A percentile compares a stretch with the other conserved stretches of the same genome.
Conservation (phyloP, 441 rosid species). For the Manihot esculenta region DNA sequence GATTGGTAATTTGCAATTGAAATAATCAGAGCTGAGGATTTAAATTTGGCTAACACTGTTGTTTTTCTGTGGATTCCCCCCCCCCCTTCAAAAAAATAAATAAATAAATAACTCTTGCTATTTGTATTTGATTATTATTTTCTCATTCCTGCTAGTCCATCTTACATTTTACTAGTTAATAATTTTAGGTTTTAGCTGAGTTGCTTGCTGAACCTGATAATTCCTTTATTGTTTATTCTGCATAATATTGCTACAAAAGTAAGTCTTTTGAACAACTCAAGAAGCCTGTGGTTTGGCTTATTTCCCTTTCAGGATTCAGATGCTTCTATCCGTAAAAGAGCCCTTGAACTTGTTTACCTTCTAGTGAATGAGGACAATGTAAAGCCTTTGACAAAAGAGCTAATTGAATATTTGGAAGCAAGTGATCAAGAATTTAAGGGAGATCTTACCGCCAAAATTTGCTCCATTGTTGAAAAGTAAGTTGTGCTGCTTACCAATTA, state of each 20-base stretch:
- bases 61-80: background rate
- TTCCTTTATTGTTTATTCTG: conserved; percentile 4
- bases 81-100: too few relatives aligned
- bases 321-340: conserved; percentile 98
- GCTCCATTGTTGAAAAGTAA: conserved; percentile 96
- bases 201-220: background rate
- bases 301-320: conserved; percentile 81
- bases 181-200: background rate
- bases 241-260: background rate
- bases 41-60: background rate
- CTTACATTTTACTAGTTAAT: background rate
- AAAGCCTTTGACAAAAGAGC: conserved; percentile 84
- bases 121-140: background rate
- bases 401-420: conserved; percentile 92
- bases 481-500: conserved; percentile 33
- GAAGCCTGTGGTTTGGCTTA: conserved; percentile 32
- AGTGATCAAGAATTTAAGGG: conserved; percentile 96
- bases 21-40: background rate
- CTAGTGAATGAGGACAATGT: conserved; percentile 92
- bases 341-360: conserved; percentile 88
- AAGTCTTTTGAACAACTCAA: conserved; percentile 15
- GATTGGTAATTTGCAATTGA: background rate
- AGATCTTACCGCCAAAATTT: conserved; percentile 95
- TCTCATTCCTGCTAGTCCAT: background rate
- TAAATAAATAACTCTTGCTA: background rate